Evolutionary conservation across 2,329 filamentous ascomycete species (phyloP).

Genomic region (Cordyceps farinosa): DNA sequence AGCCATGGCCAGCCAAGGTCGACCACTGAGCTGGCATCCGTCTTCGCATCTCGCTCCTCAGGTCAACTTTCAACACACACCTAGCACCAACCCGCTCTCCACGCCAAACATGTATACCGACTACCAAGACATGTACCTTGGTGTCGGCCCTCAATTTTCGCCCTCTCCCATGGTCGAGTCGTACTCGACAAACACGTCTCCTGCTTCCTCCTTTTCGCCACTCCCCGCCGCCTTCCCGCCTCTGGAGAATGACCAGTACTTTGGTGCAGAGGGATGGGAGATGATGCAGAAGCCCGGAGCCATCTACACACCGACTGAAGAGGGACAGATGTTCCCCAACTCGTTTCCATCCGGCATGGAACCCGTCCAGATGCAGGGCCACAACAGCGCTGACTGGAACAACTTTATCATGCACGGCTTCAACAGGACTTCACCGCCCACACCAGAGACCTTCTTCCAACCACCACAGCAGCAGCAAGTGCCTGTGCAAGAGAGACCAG

Average conservation of each 20-base stretch:
- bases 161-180: slow-evolving; percentile 52
- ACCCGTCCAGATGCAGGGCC: neutral
- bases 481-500: slow-evolving; percentile 41
- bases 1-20: slow-evolving; percentile 35
- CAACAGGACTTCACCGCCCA: slow-evolving; percentile 52
- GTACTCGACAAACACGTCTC: slow-evolving; percentile 58
- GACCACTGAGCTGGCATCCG: slow-evolving; percentile 76
- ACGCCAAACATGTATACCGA: slow-evolving; percentile 35
- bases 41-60: slow-evolving; percentile 45
- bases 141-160: slow-evolving; percentile 43
- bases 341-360: slow-evolving; percentile 19
- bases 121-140: slow-evolving; percentile 39
- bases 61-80: slow-evolving; percentile 29
- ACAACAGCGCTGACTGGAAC: slow-evolving; percentile 39
- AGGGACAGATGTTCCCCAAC: slow-evolving; percentile 28
- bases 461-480: slow-evolving; percentile 45
- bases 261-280: slow-evolving; percentile 38
- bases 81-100: slow-evolving; percentile 34
- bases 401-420: slow-evolving; percentile 43
- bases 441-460: slow-evolving; percentile 55
- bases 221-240: slow-evolving; percentile 45
- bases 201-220: slow-evolving; percentile 52
- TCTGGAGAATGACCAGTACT: slow-evolving; percentile 38
- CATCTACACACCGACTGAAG: slow-evolving; percentile 26
- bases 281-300: slow-evolving; percentile 30